These are phyloP conservation scores for Tulasnella sp. DNA, from an alignment of 768 basidiomycete genomes.

Conservation along the genomic window DNA sequence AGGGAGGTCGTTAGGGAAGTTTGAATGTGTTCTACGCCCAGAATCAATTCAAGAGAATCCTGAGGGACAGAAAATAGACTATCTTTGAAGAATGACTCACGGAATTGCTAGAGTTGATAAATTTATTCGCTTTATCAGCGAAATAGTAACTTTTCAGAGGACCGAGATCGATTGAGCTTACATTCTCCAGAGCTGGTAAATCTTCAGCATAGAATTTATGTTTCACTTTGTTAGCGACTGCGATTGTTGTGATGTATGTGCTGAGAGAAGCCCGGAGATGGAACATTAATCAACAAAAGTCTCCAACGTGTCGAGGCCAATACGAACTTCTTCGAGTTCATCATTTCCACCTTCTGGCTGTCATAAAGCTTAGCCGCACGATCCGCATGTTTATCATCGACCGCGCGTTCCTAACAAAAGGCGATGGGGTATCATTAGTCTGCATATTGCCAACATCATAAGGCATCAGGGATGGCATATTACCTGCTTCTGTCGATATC, in stretches of 20 bases:
- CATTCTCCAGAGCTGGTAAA: conserved; percentile 59
- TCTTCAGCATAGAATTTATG: conserved; percentile 60
- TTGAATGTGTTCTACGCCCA: conserved; percentile 49
- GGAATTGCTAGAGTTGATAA: conserved; percentile 64
- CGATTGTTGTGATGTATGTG: conserved; percentile 57
- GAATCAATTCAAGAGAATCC: too few relatives aligned
- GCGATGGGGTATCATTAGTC: conserved; percentile 14
- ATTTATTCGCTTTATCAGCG: too few relatives aligned
- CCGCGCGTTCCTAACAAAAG: conserved; percentile 58
- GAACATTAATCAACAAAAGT: too few relatives aligned
- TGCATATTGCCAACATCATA: not conserved
- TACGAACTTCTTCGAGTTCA: conserved; percentile 66
- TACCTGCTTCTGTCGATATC: conserved; percentile 71
- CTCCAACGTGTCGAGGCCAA: not conserved
- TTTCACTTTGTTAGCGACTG: conserved; percentile 57
- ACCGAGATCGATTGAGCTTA: conserved; percentile 32
- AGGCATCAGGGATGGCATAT: not conserved
- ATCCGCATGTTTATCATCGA: conserved; percentile 67
- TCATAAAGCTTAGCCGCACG: conserved; percentile 63
- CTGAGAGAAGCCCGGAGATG: conserved; percentile 27
- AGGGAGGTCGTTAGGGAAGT: conserved; percentile 47
- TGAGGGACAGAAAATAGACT: too few relatives aligned
- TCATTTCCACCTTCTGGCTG: conserved; percentile 66
- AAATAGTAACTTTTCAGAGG: too few relatives aligned
- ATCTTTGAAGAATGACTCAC: conserved; percentile 32